Base-by-base conservation (phyloP, 441 rosid species). In the Pelargonium citronellum region DNA sequence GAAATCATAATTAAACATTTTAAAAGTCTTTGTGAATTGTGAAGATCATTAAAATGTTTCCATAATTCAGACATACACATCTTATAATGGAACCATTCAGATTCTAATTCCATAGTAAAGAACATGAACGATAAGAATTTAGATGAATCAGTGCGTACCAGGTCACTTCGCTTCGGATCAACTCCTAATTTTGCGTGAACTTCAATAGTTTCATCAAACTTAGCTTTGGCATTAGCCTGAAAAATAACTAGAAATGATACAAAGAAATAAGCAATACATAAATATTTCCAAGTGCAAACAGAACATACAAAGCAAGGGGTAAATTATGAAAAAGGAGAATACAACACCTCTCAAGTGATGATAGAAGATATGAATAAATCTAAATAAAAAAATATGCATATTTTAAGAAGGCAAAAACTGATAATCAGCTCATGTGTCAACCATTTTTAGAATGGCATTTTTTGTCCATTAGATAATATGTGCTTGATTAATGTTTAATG, bases 161-260 rank as follows among this genome's bases (percentile, higher is more conserved):
- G 79, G 77, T 95, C 98, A 67, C 95, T 83, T 71, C 96, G 87
- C 69, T 87, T 84, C 67, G 79, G 83, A 51, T 85, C 88, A 39
- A 95, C 89, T 17, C 90, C 97, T 82, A 92, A 79, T 67, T 86
- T 80, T 16, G 87, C 99, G 73, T 95, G 99, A 6, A 96, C 98
- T 78, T 95, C 99, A 75, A 92, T 58, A 72, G 96, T 95, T 82
- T 95, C 99, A 73, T 89, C 91, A 67, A 95, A 95, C 1, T 82
- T 86, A 0, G 83, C 83, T 72, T 81, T 88, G 39, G 91, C 91
- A 81, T 79, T 87, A 55, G 83, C 89, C 99, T 95, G 87, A 69
- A 80, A 68, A 75, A 78, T 71, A 57, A 67, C 67, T 49, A 75
- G 57, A 72, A 78, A 78, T 12, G 71, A 75, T n/a, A 58, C 22